Evolutionary conservation across 2,329 filamentous ascomycete genomes (phyloP).

Genomic region (Septoria linicola): DNA sequence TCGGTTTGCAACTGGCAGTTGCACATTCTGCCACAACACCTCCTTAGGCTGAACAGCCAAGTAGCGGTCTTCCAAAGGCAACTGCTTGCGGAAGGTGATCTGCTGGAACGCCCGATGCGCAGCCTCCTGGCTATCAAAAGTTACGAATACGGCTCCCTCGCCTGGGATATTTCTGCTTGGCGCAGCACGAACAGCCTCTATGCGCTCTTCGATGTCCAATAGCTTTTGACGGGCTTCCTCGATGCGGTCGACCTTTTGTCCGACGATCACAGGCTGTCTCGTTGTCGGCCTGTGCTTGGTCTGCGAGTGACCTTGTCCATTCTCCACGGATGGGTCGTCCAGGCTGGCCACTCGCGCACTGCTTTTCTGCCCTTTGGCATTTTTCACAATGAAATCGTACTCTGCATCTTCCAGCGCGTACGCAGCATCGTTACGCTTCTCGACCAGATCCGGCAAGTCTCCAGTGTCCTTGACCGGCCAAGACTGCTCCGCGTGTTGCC

Average conservation of each 20-base stretch:
- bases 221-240: slow-evolving; percentile 77
- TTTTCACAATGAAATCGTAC: slow-evolving; percentile 44
- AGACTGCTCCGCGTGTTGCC: slow-evolving; percentile 39
- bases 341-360: not conserved
- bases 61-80: slow-evolving; percentile 43
- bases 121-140: slow-evolving; percentile 77
- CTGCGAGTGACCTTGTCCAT: slow-evolving; percentile 28
- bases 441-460: slow-evolving; percentile 46
- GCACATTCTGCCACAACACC: slow-evolving; percentile 49
- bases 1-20: slow-evolving; percentile 36
- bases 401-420: slow-evolving; percentile 47
- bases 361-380: slow-evolving; percentile 28
- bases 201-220: slow-evolving; percentile 68
- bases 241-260: slow-evolving; percentile 88
- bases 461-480: slow-evolving; percentile 51
- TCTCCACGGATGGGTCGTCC: slow-evolving; percentile 10
- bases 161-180: slow-evolving; percentile 57
- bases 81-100: slow-evolving; percentile 34
- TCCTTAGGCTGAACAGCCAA: slow-evolving; percentile 48
- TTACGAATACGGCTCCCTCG: slow-evolving; percentile 77
- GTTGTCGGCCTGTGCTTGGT: slow-evolving; percentile 61
- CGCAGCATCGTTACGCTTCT: slow-evolving; percentile 45
- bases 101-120: slow-evolving; percentile 80
- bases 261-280: slow-evolving; percentile 65
- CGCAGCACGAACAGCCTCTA: slow-evolving; percentile 60